Conservation (phyloP, 2,329 filamentous ascomycete species). For the Penicillium sp. region DNA sequence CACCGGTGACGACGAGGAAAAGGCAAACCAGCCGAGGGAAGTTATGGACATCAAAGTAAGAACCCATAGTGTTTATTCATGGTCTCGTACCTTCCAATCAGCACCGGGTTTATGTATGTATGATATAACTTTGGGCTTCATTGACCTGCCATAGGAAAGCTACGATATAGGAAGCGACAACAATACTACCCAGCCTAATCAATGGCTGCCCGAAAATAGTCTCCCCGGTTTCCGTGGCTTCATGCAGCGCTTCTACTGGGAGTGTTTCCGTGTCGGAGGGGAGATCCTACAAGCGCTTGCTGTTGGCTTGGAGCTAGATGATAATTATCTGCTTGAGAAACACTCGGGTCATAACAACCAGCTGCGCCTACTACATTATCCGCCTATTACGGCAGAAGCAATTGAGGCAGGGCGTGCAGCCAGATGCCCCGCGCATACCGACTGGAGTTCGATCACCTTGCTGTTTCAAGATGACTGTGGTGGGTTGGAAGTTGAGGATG, state of each 20-base stretch:
- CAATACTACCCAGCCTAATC: conserved; percentile 47
- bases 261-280: conserved; percentile 44
- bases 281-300: conserved; percentile 50
- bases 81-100: neutral
- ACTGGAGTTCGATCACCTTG: conserved; percentile 55
- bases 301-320: conserved; percentile 48
- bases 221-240: conserved; percentile 50
- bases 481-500: conserved; percentile 52
- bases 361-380: conserved; percentile 60
- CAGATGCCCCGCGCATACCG: conserved; percentile 54
- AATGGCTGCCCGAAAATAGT: conserved; percentile 49
- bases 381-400: conserved; percentile 46
- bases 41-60: conserved; percentile 54
- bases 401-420: conserved; percentile 46
- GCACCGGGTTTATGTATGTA: neutral
- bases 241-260: conserved; percentile 52
- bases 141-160: conserved; percentile 43
- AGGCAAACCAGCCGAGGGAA: conserved; percentile 44
- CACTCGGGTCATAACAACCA: conserved; percentile 60
- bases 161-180: conserved; percentile 54
- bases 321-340: conserved; percentile 46
- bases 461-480: conserved; percentile 55
- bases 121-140: neutral
- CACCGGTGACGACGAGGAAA: conserved; percentile 43
- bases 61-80: conserved; percentile 1